phyloP scores from a whole-genome alignment of 2,329 filamentous ascomycete species.

The Aspergillus nomiae region DNA sequence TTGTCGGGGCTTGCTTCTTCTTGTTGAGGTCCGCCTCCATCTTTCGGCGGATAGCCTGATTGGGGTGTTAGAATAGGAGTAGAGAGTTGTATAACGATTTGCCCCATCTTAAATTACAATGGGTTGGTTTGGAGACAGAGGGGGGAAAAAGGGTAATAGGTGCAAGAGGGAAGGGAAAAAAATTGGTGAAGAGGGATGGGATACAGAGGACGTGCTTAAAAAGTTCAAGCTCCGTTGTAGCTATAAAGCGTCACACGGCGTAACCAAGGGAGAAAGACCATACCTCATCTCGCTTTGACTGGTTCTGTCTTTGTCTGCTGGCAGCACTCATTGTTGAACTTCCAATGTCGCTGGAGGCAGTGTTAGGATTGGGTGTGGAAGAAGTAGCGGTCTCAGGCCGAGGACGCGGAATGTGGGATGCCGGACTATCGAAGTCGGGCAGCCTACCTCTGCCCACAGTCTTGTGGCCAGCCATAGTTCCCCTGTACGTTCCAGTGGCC shows the following conservation, averaged over 20 bases:
- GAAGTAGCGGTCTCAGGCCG: slow-evolving; percentile 53
- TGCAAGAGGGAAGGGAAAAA: not conserved
- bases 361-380: slow-evolving; percentile 40
- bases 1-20: slow-evolving; percentile 80
- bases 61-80: slow-evolving; percentile 11
- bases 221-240: not conserved
- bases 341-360: slow-evolving; percentile 53
- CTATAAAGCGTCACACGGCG: slow-evolving; percentile 20
- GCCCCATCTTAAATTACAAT: not conserved
- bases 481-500: slow-evolving; percentile 59
- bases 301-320: slow-evolving; percentile 93
- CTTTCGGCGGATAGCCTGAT: slow-evolving; percentile 90
- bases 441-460: slow-evolving; percentile 57
- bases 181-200: not conserved
- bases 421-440: slow-evolving; percentile 54
- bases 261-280: slow-evolving; percentile 1
- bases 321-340: slow-evolving; percentile 76
- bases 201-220: not conserved
- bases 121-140: not conserved
- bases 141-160: not conserved
- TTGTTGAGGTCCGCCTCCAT: slow-evolving; percentile 97
- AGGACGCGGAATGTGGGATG: slow-evolving; percentile 63
- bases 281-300: slow-evolving; percentile 98
- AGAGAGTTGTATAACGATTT: not conserved
- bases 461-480: slow-evolving; percentile 52